A percentile compares a stretch with the other conserved stretches of the same genome.
Conservation (phyloP, 2,329 filamentous ascomycete genomes). For the Colletotrichum sublineola region DNA sequence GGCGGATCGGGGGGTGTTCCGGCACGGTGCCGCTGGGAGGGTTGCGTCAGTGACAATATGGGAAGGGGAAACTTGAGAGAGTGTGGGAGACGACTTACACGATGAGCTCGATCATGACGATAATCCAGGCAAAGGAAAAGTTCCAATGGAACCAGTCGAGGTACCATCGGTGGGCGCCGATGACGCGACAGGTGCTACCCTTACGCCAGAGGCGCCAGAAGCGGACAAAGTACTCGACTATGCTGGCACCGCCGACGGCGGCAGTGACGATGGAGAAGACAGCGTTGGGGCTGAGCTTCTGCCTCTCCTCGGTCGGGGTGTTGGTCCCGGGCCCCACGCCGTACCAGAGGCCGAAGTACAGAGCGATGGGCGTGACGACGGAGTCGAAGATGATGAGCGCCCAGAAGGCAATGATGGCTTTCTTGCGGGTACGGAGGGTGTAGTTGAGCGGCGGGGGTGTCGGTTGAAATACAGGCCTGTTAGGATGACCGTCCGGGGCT, state of each 20-base stretch:
- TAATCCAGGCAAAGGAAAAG: slow-evolving; percentile 65
- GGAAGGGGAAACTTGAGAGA: background rate
- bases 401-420: slow-evolving; percentile 71
- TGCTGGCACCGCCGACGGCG: slow-evolving; percentile 64
- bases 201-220: slow-evolving; percentile 67
- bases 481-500: background rate
- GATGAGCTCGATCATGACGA: slow-evolving; percentile 69
- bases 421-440: slow-evolving; percentile 56
- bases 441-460: slow-evolving; percentile 42
- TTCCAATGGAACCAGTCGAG: slow-evolving; percentile 72
- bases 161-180: slow-evolving; percentile 50
- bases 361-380: slow-evolving; percentile 67
- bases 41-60: background rate
- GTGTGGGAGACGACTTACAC: slow-evolving; percentile 48
- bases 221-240: slow-evolving; percentile 66
- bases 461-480: slow-evolving; percentile 19
- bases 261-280: slow-evolving; percentile 68
- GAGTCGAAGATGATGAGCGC: slow-evolving; percentile 70
- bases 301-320: slow-evolving; percentile 52
- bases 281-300: slow-evolving; percentile 45
- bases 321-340: slow-evolving; percentile 50
- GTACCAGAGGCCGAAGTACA: slow-evolving; percentile 74
- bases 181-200: slow-evolving; percentile 63
- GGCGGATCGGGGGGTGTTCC: slow-evolving; percentile 55
- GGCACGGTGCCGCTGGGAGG: slow-evolving; percentile 42